Evolutionary conservation across 1,284 basidiomycete species (phyloP).

Genomic region (Ustilago lituana): DNA sequence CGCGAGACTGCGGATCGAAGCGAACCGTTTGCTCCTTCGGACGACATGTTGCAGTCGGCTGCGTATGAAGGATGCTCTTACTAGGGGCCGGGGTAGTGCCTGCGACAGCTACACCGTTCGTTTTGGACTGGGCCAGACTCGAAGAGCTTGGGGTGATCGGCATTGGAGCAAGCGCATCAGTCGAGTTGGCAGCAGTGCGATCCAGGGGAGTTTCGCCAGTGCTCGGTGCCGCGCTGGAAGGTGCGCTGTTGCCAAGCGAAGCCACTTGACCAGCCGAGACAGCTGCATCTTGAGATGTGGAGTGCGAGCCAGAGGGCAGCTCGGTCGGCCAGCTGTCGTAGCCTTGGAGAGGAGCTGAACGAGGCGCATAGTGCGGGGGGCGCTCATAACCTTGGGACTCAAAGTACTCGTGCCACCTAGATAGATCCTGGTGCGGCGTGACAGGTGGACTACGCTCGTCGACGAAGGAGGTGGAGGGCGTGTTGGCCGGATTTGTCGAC

Average conservation of each 20-base stretch:
- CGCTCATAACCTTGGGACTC: conserved; percentile 35
- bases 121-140: conserved; percentile 1
- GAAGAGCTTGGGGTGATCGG: background rate
- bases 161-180: background rate
- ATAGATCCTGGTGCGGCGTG: conserved; percentile 28
- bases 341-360: conserved; percentile 39
- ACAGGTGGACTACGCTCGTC: conserved; percentile 7
- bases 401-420: conserved; percentile 37
- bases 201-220: conserved; percentile 6
- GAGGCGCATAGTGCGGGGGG: conserved; percentile 40
- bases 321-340: conserved; percentile 45
- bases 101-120: background rate
- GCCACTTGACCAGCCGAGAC: background rate
- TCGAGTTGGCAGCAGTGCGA: conserved; percentile 22
- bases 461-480: conserved; percentile 13
- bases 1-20: conserved; percentile 39
- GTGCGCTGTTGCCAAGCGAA: conserved; percentile 1
- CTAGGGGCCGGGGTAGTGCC: conserved; percentile 6
- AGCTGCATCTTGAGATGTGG: background rate
- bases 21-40: conserved; percentile 38
- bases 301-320: background rate
- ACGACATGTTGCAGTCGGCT: conserved; percentile 12
- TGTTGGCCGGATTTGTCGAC: background rate
- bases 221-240: conserved; percentile 15
- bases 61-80: conserved; percentile 36